Conservation (phyloP, 75 land plant species). For the Sequoiadendron giganteum region DNA sequence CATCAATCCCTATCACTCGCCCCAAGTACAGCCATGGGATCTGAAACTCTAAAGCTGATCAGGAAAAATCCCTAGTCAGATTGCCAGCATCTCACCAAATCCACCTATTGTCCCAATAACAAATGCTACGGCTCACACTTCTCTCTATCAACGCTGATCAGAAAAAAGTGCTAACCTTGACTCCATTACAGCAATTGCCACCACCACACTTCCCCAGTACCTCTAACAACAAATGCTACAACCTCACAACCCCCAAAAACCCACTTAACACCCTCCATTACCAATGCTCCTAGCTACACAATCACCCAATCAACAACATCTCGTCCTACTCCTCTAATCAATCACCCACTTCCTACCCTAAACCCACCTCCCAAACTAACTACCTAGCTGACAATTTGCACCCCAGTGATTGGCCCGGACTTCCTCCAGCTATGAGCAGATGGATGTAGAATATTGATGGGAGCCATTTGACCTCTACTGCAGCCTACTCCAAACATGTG, state of each 20-base stretch:
- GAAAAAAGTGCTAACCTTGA: not conserved
- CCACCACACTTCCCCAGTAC: not conserved
- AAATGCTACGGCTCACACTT: not conserved
- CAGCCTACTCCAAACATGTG: not conserved
- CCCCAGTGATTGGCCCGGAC: not conserved
- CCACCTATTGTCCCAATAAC: not conserved
- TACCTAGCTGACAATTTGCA: not conserved
- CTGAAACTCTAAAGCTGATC: not conserved
- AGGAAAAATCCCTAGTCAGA: not conserved
- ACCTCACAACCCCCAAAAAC: not conserved
- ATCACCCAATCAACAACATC: not conserved
- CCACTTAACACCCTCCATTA: not conserved
- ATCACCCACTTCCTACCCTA: not conserved
- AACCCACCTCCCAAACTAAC: not conserved
- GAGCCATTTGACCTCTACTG: not conserved
- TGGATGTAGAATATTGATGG: not conserved
- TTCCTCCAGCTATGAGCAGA: not conserved
- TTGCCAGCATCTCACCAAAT: not conserved
- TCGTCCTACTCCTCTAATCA: not conserved
- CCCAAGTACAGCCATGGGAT: not conserved
- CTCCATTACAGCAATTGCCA: not conserved
- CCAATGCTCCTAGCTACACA: constrained; percentile 6
- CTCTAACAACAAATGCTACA: not conserved
- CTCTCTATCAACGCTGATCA: not conserved
- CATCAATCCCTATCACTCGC: not conserved